Base-by-base conservation (phyloP, 805 yeast species). In the Yarrowia porcina region DNA sequence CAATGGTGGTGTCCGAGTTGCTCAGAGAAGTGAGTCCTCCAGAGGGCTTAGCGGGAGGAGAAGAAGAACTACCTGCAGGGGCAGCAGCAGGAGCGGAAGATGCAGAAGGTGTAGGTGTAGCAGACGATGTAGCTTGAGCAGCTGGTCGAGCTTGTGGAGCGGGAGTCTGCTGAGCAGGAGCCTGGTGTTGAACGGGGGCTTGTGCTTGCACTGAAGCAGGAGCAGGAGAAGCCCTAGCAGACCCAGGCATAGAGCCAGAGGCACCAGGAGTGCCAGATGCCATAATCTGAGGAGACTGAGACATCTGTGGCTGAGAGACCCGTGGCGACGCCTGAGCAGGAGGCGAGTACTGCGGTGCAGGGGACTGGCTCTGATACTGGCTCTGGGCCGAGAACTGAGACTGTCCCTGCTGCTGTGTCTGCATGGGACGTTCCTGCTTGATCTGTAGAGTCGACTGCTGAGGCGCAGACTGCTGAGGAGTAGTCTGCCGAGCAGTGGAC, bases 1-100 rank as follows among this genome's bases (percentile, higher is more conserved):
- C 68, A 63, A 74, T 73, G 41, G 73, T 54, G 20, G 67, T 18
- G 44, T 41, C 45, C 28, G 61, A 52, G 59, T 52, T 52, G 44
- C 59, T 52, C 3, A 52, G 59, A 32, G 59, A 33, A 2, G 59
- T 36, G 33, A 52, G 59, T 1, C 59, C 59, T 18, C 33, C 59
- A 7, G 44, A 20, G 8, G 59, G 44, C 10, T 52, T 52, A 25
- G 41, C 23, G 41, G 56, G 41, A 15, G 59, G 33, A 12, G 59
- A 33, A 10, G 59, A 25, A 9, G 56, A 33, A 35, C 52, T 45
- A 13, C 52, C 49, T 28, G 52, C 36, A 45, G 52, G 59, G n/a
- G 52, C 28, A 21, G 56, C 21, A 30, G 52, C 36, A 20, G 52
- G 36, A 18, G 36, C 52, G 30, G 52, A 28, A 11, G 52, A 45